These are phyloP conservation scores for Tuber indicum DNA, from an alignment of 495 filamentous ascomycete species.

Conservation along the genomic window DNA sequence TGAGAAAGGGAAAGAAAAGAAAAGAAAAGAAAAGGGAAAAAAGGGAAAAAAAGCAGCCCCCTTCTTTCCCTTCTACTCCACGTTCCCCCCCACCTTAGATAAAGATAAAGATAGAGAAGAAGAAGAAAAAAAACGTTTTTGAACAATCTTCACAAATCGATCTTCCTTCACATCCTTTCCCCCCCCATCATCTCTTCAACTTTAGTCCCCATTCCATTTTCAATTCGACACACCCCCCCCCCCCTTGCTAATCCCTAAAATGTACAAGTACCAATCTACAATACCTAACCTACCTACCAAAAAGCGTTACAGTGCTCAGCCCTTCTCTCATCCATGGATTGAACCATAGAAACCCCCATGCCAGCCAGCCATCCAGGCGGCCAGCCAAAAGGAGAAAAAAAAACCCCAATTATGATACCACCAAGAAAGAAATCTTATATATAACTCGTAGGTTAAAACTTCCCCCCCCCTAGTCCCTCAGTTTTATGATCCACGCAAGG, in stretches of 20 bases:
- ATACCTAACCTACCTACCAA: background rate
- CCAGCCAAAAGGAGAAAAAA: background rate
- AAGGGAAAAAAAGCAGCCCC: too few relatives aligned
- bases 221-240: too few relatives aligned
- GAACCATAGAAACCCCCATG: too few relatives aligned
- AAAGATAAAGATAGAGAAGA: background rate
- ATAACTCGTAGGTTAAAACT: background rate
- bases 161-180: background rate
- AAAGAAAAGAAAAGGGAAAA: too few relatives aligned
- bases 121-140: background rate
- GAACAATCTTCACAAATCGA: background rate
- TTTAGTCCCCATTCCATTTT: background rate
- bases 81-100: background rate
- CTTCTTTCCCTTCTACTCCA: too few relatives aligned
- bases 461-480: too few relatives aligned
- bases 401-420: too few relatives aligned
- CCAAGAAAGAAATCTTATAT: background rate
- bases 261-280: too few relatives aligned
- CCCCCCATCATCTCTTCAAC: background rate
- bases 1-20: too few relatives aligned
- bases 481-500: slow-evolving; percentile 1
- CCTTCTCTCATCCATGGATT: background rate
- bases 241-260: too few relatives aligned
- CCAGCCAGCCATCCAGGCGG: too few relatives aligned
- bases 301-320: background rate